Evolutionary conservation across 164 flowering plant species (phyloP).

Genomic region (Nelumbo lutea): DNA sequence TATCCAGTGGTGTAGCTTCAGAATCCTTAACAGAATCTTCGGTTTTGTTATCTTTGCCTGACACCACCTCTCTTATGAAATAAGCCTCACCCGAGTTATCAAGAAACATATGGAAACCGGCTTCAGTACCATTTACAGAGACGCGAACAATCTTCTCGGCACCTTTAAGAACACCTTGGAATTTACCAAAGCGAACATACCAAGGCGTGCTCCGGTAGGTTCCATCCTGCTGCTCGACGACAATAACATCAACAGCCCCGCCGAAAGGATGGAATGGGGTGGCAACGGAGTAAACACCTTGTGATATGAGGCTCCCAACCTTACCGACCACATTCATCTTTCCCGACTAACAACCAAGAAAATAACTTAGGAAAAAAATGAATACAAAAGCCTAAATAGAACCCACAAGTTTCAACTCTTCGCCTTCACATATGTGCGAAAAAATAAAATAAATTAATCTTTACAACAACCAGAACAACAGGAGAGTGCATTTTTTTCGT

Average conservation of each 20-base stretch:
- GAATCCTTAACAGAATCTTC: conserved; percentile 21
- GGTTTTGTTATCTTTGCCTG: conserved; percentile 36
- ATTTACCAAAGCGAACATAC: conserved; percentile 94
- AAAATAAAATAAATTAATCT: no score
- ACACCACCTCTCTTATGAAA: conserved; percentile 54
- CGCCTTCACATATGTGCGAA: no score
- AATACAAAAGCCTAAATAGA: no score
- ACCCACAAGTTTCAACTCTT: no score
- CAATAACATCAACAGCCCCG: conserved; percentile 92
- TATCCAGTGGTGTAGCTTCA: no score
- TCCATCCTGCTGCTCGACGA: conserved; percentile 88
- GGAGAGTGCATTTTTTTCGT: not conserved
- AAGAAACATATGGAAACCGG: conserved; percentile 74
- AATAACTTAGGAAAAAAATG: no score
- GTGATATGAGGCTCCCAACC: conserved; percentile 64
- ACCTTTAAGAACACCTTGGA: conserved; percentile 88
- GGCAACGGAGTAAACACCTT: conserved; percentile 74
- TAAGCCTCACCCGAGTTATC: conserved; percentile 86
- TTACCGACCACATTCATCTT: conserved; percentile 64
- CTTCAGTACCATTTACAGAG: conserved; percentile 69
- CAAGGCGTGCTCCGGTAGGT: conserved; percentile 88
- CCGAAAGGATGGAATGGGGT: conserved; percentile 95
- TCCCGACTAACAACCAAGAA: not conserved
- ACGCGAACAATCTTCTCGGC: conserved; percentile 65
- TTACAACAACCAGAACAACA: no score